A percentile compares a stretch with the other conserved stretches of the same genome.
Conservation (phyloP, 768 basidiomycete genomes). For the Tubosaeta sp. region DNA sequence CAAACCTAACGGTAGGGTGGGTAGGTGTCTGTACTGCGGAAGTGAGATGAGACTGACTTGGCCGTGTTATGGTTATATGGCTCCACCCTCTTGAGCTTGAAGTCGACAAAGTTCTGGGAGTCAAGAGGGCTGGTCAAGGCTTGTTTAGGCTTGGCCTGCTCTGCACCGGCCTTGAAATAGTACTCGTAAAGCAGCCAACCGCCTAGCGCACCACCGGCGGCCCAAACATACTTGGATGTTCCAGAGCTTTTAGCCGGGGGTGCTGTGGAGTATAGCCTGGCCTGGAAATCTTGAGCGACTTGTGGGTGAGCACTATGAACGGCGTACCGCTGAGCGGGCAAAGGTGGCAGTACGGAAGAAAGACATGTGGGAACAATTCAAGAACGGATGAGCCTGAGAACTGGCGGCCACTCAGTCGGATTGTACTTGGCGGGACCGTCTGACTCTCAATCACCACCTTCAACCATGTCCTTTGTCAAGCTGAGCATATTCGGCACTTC, state of each 20-base stretch:
- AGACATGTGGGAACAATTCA: constrained; percentile 35
- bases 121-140: constrained; percentile 65
- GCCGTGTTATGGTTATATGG: constrained; percentile 96
- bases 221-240: constrained; percentile 42
- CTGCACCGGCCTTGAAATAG: constrained; percentile 30
- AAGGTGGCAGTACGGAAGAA: constrained; percentile 37
- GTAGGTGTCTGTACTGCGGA: not conserved
- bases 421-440: constrained; percentile 15
- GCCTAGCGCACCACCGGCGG: constrained; percentile 36
- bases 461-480: constrained; percentile 88
- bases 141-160: constrained; percentile 37
- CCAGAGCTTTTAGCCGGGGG: constrained; percentile 46
- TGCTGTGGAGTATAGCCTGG: constrained; percentile 47
- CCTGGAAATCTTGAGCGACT: constrained; percentile 18
- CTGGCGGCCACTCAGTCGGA: not conserved
- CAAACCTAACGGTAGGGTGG: constrained; percentile 44
- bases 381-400: constrained; percentile 13
- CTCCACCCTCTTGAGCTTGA: constrained; percentile 75
- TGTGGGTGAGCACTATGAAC: not conserved
- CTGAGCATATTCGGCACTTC: constrained; percentile 98
- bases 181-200: constrained; percentile 49
- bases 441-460: constrained; percentile 7
- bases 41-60: constrained; percentile 41
- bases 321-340: constrained; percentile 40
- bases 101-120: constrained; percentile 69